Evolutionary conservation across 371 early-diverging fungal species (phyloP).

Genomic region (Smittium mucronatum): DNA sequence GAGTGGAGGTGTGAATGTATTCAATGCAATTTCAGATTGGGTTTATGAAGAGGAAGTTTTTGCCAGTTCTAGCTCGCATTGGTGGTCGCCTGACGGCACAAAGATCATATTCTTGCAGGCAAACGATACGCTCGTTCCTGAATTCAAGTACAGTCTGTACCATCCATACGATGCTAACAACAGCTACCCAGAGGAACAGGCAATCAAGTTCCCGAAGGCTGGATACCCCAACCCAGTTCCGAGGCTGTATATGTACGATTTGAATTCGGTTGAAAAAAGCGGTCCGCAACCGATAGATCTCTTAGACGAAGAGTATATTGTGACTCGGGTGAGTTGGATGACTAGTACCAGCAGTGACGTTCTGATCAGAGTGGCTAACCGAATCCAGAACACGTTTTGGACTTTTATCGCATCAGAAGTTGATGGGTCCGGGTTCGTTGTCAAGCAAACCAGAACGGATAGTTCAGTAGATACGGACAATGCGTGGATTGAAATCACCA

Average conservation of each 20-base stretch:
- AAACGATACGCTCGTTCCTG: slow-evolving; percentile 72
- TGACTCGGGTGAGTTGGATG: slow-evolving; percentile 74
- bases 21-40: slow-evolving; percentile 95
- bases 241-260: slow-evolving; percentile 50
- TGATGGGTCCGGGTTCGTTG: slow-evolving; percentile 23
- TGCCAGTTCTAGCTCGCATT: slow-evolving; percentile 48
- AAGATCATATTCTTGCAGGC: slow-evolving; percentile 72
- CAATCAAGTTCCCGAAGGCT: slow-evolving; percentile 79
- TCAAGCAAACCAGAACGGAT: slow-evolving; percentile 39
- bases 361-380: slow-evolving; percentile 68
- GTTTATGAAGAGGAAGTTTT: slow-evolving; percentile 95
- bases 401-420: slow-evolving; percentile 17
- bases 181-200: slow-evolving; percentile 58
- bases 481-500: slow-evolving; percentile 53
- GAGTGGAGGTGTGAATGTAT: slow-evolving; percentile 73
- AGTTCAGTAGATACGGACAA: slow-evolving; percentile 39
- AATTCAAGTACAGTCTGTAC: slow-evolving; percentile 56
- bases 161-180: slow-evolving; percentile 31
- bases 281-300: slow-evolving; percentile 31
- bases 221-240: slow-evolving; percentile 77
- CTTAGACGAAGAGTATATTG: slow-evolving; percentile 52
- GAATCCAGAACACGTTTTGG: slow-evolving; percentile 70
- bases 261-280: slow-evolving; percentile 16
- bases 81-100: slow-evolving; percentile 83
- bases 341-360: slow-evolving; percentile 42